phyloP scores from a whole-genome alignment of 2,329 filamentous ascomycete species.

The Alternaria dauci region DNA sequence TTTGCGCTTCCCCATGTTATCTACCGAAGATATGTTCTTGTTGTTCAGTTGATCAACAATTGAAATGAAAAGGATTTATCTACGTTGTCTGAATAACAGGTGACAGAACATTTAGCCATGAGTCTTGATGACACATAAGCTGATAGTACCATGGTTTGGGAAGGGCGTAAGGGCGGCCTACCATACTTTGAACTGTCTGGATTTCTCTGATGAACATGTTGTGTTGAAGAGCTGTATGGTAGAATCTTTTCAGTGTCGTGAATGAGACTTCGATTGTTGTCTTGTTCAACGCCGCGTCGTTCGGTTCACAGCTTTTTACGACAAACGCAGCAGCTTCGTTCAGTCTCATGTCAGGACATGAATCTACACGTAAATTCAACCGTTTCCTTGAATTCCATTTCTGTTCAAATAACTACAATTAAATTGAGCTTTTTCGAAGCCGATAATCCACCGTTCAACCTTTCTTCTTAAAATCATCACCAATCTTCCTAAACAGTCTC shows the following conservation, averaged over 20 bases:
- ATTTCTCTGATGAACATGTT: background rate
- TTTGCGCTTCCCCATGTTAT: background rate
- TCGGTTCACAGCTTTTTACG: background rate
- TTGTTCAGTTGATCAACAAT: background rate
- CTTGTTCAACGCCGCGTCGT: background rate
- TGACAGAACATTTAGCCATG: background rate
- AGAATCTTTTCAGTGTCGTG: background rate
- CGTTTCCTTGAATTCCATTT: background rate
- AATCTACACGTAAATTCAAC: background rate
- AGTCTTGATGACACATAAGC: background rate
- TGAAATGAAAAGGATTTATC: background rate
- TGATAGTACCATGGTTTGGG: conserved; percentile 1
- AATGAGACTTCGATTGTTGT: background rate
- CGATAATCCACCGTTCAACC: background rate
- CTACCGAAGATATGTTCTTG: too few relatives aligned
- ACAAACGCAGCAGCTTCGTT: background rate
- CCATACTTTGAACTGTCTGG: background rate
- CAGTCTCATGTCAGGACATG: background rate
- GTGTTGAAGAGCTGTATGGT: background rate
- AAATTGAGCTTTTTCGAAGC: background rate
- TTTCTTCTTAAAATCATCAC: conserved; percentile 15
- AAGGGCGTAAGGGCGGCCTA: background rate
- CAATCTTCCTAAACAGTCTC: conserved; percentile 24
- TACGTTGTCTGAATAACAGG: background rate
- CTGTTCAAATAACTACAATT: background rate